phyloP scores from a whole-genome alignment of 2,329 filamentous ascomycete genomes.

The Neonectria magnoliae region DNA sequence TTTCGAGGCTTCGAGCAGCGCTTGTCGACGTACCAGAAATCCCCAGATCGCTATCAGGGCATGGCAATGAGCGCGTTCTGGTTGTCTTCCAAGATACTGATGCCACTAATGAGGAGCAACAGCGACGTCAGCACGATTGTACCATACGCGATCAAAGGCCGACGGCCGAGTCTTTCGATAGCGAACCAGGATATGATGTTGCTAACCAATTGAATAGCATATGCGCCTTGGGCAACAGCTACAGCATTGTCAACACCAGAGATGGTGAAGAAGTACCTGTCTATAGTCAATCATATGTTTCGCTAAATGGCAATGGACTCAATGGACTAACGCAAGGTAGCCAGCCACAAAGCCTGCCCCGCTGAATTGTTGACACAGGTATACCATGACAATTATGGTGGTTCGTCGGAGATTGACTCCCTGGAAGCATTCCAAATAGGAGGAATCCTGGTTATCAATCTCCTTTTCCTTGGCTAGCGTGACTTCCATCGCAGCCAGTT shows the following conservation, averaged over 20 bases:
- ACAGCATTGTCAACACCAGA: conserved; percentile 40
- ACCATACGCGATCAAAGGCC: conserved; percentile 40
- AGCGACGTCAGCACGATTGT: conserved; percentile 36
- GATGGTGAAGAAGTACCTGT: conserved; percentile 38
- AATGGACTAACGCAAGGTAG: conserved; percentile 26
- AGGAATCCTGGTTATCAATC: conserved; percentile 25
- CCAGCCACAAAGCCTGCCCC: conserved; percentile 42
- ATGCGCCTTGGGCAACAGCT: conserved; percentile 39
- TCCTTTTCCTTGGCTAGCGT: conserved; percentile 31
- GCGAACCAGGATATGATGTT: conserved; percentile 43
- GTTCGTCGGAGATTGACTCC: conserved; percentile 39
- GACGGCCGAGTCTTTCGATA: conserved; percentile 41
- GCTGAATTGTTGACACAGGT: conserved; percentile 40
- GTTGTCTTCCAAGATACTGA: conserved; percentile 6
- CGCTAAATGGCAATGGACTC: not conserved
- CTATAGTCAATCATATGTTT: not conserved
- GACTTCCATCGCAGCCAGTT: conserved; percentile 25
- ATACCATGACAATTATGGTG: conserved; percentile 42
- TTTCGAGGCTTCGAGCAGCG: not conserved
- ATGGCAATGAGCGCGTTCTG: not conserved
- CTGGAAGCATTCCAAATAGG: conserved; percentile 40
- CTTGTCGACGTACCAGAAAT: not conserved
- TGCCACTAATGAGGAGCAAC: conserved; percentile 41
- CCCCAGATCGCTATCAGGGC: conserved; percentile 14
- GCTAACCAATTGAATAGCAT: conserved; percentile 41